Conservation (phyloP, 257 asterid species). For the Solanum microdontum region DNA sequence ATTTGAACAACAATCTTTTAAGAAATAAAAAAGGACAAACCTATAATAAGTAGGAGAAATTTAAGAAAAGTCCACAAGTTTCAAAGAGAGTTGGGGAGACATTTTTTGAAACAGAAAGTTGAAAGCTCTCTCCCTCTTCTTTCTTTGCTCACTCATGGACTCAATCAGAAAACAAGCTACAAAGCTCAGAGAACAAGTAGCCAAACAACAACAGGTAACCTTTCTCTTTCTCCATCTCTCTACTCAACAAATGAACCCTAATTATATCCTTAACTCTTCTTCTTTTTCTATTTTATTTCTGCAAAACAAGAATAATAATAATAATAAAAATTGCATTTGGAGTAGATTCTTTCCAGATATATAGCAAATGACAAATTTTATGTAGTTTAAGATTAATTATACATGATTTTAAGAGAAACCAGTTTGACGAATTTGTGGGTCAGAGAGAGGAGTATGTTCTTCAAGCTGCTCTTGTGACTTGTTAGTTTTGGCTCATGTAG, state of each 20-base stretch:
- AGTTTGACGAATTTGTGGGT: background rate
- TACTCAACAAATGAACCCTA: background rate
- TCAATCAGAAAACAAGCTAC: constrained; percentile 70
- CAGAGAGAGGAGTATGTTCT: background rate
- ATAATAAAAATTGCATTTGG: background rate
- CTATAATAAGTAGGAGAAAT: background rate
- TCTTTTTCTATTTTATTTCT: too few species aligned
- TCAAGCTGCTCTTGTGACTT: background rate
- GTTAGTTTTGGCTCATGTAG: background rate
- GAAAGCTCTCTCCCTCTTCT: background rate
- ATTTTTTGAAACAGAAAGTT: background rate
- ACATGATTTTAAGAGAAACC: background rate
- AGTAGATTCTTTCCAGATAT: background rate
- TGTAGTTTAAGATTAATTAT: background rate
- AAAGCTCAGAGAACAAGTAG: constrained; percentile 71
- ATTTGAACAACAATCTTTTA: too few species aligned
- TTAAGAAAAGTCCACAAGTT: background rate
- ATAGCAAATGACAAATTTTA: background rate
- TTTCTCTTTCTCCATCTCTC: background rate
- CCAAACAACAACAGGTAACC: constrained; percentile 56
- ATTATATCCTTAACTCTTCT: background rate
- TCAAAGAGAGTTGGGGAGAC: background rate
- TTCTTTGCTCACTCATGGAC: constrained; percentile 12
- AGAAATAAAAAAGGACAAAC: background rate
- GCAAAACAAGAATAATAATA: too few species aligned